These are phyloP conservation scores for Leccinum cinnamomeum DNA, from an alignment of 1,284 basidiomycete genomes.

Conservation along the genomic window DNA sequence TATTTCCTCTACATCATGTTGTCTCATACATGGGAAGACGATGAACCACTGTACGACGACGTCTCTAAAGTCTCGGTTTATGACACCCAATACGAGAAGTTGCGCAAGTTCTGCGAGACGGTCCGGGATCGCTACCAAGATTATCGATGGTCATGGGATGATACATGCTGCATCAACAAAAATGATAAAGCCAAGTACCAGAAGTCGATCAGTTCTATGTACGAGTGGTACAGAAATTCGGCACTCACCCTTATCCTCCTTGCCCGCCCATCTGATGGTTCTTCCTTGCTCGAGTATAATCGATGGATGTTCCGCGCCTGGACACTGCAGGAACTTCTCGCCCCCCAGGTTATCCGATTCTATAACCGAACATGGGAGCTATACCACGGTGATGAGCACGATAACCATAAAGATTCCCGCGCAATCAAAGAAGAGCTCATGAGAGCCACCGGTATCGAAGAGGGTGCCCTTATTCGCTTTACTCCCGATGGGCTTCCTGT, in stretches of 20 bases:
- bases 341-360: slow-evolving; percentile 14
- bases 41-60: slow-evolving; percentile 10
- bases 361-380: slow-evolving; percentile 10
- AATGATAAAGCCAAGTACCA: background rate
- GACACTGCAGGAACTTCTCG: slow-evolving; percentile 21
- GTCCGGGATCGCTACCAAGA: slow-evolving; percentile 4
- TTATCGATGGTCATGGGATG: slow-evolving; percentile 15
- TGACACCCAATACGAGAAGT: slow-evolving; percentile 7
- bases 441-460: background rate
- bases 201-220: slow-evolving; percentile 20
- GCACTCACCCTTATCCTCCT: slow-evolving; percentile 19
- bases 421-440: slow-evolving; percentile 6
- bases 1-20: slow-evolving; percentile 26
- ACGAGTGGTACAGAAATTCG: slow-evolving; percentile 22
- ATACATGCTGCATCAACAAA: slow-evolving; percentile 19
- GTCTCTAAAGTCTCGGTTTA: slow-evolving; percentile 10
- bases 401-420: slow-evolving; percentile 14
- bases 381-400: background rate
- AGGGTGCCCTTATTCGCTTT: slow-evolving; percentile 5
- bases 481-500: slow-evolving; percentile 1
- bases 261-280: background rate
- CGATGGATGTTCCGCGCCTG: slow-evolving; percentile 23
- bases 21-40: slow-evolving; percentile 22
- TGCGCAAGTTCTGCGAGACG: slow-evolving; percentile 13
- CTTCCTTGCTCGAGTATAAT: slow-evolving; percentile 9